Evolutionary conservation across 2,329 filamentous ascomycete species (phyloP).

Genomic region (Didymella segeticola): DNA sequence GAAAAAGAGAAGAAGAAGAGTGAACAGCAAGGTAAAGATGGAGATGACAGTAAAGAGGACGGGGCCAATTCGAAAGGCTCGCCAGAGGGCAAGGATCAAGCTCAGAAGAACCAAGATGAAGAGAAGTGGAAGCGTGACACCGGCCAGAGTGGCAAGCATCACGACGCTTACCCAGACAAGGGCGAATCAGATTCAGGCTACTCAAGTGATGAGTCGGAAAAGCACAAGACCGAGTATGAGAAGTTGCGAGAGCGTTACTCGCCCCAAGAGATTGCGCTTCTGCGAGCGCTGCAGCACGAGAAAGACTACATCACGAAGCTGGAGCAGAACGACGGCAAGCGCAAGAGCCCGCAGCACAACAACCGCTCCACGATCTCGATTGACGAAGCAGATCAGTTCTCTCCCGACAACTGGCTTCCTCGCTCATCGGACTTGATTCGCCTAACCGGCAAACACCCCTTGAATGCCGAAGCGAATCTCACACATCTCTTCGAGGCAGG

Average conservation of each 20-base stretch:
- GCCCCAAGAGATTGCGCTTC: constrained; percentile 49
- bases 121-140: constrained; percentile 30
- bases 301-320: constrained; percentile 52
- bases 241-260: constrained; percentile 48
- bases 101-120: constrained; percentile 34
- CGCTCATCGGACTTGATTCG: constrained; percentile 56
- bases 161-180: constrained; percentile 45
- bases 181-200: constrained; percentile 23
- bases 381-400: constrained; percentile 60
- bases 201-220: constrained; percentile 26
- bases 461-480: constrained; percentile 59
- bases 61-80: constrained; percentile 12
- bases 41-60: constrained; percentile 27
- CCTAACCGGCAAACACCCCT: constrained; percentile 60
- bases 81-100: not conserved
- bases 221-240: constrained; percentile 31
- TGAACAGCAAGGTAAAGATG: constrained; percentile 28
- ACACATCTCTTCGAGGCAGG: constrained; percentile 54
- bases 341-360: constrained; percentile 45
- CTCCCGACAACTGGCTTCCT: constrained; percentile 62
- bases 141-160: constrained; percentile 45
- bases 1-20: constrained; percentile 21
- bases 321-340: constrained; percentile 54
- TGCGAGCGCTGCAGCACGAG: constrained; percentile 53
- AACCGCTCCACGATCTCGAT: constrained; percentile 47